A percentile compares a stretch with the other conserved stretches of the same genome.
Evolutionary conservation across 495 filamentous ascomycete genomes (phyloP).

Genomic region (Xylaria palmicola): DNA sequence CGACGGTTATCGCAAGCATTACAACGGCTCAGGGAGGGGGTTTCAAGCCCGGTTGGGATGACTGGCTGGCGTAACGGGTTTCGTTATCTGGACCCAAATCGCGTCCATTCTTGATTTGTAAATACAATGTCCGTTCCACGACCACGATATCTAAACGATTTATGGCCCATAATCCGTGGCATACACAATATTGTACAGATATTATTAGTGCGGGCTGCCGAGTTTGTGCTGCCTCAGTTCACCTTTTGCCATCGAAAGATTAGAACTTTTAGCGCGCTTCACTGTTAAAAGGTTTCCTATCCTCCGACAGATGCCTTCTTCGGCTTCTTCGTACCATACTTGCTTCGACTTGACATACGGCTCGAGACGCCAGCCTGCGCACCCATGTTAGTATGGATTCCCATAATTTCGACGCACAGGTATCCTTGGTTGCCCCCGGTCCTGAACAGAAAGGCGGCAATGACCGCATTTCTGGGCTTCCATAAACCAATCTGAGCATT

Average conservation of each 20-base stretch:
- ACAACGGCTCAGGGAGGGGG: conserved; percentile 24
- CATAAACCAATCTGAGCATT: too few species aligned
- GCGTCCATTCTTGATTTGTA: conserved; percentile 34
- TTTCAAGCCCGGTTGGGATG: conserved; percentile 23
- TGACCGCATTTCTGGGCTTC: too few species aligned
- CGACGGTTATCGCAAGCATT: conserved; percentile 28
- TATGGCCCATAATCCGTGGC: conserved; percentile 3
- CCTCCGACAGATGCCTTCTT: conserved; percentile 62
- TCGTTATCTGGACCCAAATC: conserved; percentile 27
- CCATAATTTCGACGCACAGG: background rate
- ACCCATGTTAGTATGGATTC: background rate
- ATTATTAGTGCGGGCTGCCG: background rate
- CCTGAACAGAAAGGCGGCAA: too few species aligned
- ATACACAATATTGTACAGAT: conserved; percentile 3
- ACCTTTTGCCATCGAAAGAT: background rate
- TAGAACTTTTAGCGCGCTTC: background rate
- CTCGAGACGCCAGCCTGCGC: conserved; percentile 83
- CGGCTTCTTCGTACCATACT: conserved; percentile 98
- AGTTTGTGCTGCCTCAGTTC: background rate
- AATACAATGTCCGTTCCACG: conserved; percentile 27
- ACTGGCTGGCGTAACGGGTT: conserved; percentile 30
- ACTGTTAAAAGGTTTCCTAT: background rate
- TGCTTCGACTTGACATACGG: conserved; percentile 79
- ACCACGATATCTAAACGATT: conserved; percentile 1
- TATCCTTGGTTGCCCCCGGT: too few species aligned